Evolutionary conservation across 2,329 filamentous ascomycete species (phyloP).

Genomic region (Dactylonectria estremocensis): DNA sequence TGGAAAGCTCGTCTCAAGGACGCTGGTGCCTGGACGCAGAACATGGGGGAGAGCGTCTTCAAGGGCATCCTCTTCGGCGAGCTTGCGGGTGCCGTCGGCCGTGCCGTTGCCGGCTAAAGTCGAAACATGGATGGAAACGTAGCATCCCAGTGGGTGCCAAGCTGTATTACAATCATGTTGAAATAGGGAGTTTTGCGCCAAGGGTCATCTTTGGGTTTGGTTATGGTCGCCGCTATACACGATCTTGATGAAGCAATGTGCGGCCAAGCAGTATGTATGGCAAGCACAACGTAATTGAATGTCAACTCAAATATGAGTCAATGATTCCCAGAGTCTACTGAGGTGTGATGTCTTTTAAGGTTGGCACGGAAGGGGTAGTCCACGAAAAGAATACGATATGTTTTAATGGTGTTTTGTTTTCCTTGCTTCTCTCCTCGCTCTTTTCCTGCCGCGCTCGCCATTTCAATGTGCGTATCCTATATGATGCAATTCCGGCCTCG

Average conservation of each 20-base stretch:
- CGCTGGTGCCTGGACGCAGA: slow-evolving; percentile 84
- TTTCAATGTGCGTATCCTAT: no score
- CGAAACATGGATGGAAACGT: slow-evolving; percentile 11
- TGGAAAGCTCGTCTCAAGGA: slow-evolving; percentile 80
- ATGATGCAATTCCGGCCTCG: no score
- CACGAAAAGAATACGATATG: not conserved
- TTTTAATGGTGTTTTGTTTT: no score
- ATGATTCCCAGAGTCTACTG: not conserved
- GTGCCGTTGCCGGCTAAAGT: slow-evolving; percentile 60
- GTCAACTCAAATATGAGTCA: not conserved
- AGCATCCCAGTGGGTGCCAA: not conserved
- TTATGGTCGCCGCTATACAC: not conserved
- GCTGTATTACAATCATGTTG: slow-evolving; percentile 20
- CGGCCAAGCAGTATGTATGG: not conserved
- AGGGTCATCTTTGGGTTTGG: not conserved
- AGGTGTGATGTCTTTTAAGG: not conserved
- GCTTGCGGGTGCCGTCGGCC: slow-evolving; percentile 74
- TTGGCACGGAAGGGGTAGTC: not conserved
- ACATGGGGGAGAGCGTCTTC: slow-evolving; percentile 83
- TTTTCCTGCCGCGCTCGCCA: no score
- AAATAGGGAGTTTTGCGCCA: not conserved
- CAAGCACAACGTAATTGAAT: slow-evolving; percentile 1
- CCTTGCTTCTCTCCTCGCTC: no score
- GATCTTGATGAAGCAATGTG: not conserved
- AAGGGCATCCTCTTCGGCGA: slow-evolving; percentile 85